Percentiles rank a stretch among this genome's conserved stretches.
Conservation (phyloP, 768 basidiomycete genomes). For the Pleurotus citrinopileatus region DNA sequence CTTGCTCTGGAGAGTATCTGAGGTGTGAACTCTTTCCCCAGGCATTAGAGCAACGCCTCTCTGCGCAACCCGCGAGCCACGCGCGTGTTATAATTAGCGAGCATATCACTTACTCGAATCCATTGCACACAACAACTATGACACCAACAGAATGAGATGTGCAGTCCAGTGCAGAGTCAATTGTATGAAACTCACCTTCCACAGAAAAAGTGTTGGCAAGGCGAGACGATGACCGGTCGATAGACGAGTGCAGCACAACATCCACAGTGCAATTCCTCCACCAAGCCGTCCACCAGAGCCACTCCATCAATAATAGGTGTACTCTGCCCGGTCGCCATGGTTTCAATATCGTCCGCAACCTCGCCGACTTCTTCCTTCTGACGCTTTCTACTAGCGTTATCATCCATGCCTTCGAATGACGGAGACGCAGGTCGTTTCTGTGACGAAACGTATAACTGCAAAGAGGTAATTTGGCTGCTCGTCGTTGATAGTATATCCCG, state of each 20-base stretch:
- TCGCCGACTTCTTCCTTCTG: constrained; percentile 41
- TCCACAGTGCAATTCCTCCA: constrained; percentile 78
- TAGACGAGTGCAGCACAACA: constrained; percentile 84
- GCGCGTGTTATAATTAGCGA: background rate
- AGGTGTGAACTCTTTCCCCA: too few relatives aligned
- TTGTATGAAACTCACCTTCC: constrained; percentile 57
- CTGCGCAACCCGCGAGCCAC: background rate
- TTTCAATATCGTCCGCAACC: background rate
- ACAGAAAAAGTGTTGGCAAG: constrained; percentile 90
- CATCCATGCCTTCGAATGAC: constrained; percentile 49
- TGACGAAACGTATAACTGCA: constrained; percentile 8
- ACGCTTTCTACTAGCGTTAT: constrained; percentile 54
- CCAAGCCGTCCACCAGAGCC: constrained; percentile 57
- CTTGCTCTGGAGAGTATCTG: too few relatives aligned
- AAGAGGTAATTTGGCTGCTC: background rate
- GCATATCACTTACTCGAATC: constrained; percentile 65
- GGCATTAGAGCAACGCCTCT: too few relatives aligned
- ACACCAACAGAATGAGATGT: background rate
- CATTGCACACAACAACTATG: constrained; percentile 77
- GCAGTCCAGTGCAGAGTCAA: background rate
- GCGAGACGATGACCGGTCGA: constrained; percentile 75
- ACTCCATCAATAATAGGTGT: constrained; percentile 14
- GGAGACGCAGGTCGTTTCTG: constrained; percentile 65
- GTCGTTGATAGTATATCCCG: background rate
- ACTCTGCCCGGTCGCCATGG: background rate